Conservation (phyloP, 139 green algal species). For the Closterium sp. region DNA sequence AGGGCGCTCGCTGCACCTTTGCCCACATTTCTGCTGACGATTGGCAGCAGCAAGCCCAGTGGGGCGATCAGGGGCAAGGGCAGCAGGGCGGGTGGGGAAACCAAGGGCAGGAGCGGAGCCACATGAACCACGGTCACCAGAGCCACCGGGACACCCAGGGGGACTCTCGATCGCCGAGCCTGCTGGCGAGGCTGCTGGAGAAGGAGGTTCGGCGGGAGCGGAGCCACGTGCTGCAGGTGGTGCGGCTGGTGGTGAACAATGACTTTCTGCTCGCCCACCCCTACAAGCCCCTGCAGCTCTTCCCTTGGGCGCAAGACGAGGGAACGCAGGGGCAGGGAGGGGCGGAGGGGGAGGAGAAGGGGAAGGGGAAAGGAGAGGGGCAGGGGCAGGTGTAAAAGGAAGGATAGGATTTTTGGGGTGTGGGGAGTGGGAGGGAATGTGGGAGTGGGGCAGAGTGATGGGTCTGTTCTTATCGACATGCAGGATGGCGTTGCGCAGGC, state of each 20-base stretch:
- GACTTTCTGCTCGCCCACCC: slow-evolving; percentile 55
- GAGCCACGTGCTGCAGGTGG: slow-evolving; percentile 61
- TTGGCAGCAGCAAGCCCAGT: not conserved
- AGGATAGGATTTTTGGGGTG: not conserved
- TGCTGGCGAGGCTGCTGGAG: slow-evolving; percentile 67
- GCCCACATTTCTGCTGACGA: not conserved
- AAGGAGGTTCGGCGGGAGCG: slow-evolving; percentile 57
- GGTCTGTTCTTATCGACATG: too few species aligned
- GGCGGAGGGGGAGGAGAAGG: not conserved
- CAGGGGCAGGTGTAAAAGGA: not conserved
- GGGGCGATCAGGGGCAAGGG: not conserved
- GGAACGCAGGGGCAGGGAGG: not conserved
- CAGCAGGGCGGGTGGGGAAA: not conserved
- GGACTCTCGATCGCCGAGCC: slow-evolving; percentile 12
- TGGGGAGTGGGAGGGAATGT: too few species aligned
- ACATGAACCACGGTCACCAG: not conserved
- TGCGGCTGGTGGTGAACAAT: slow-evolving; percentile 67
- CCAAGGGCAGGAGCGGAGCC: slow-evolving; percentile 3
- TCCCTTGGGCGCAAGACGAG: not conserved
- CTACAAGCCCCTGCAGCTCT: slow-evolving; percentile 5
- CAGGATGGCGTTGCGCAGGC: too few species aligned
- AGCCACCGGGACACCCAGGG: not conserved
- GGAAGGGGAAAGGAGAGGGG: not conserved
- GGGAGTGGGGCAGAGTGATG: too few species aligned
- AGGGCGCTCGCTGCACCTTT: slow-evolving; percentile 29